Evolutionary conservation across 257 asterid genomes (phyloP).

Genomic region (Gynochthodes officinalis): DNA sequence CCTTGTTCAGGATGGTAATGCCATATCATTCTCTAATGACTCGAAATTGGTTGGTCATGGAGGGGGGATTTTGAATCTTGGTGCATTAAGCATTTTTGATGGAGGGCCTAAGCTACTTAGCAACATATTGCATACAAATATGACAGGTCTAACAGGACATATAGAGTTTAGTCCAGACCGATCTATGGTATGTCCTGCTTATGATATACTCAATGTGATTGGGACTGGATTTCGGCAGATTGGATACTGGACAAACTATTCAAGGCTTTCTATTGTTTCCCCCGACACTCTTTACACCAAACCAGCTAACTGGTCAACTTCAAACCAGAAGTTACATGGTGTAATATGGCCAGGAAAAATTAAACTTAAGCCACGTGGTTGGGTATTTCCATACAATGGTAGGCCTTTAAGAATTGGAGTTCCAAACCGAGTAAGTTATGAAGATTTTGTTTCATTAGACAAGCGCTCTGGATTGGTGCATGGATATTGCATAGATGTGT

Average conservation of each 20-base stretch:
- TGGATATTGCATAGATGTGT: constrained; percentile 76
- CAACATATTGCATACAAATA: constrained; percentile 47
- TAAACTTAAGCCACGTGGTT: constrained; percentile 60
- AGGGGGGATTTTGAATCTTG: constrained; percentile 50
- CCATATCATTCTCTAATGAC: constrained; percentile 53
- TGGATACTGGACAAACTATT: constrained; percentile 83
- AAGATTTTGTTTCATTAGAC: constrained; percentile 41
- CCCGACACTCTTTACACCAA: constrained; percentile 57
- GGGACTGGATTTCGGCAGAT: constrained; percentile 47
- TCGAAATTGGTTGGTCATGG: constrained; percentile 35
- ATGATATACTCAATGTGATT: constrained; percentile 63
- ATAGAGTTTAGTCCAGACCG: constrained; percentile 47
- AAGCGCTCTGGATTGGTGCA: constrained; percentile 27
- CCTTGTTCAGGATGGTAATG: constrained; percentile 45
- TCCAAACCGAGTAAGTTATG: constrained; percentile 63
- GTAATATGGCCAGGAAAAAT: constrained; percentile 78
- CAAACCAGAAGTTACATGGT: constrained; percentile 40
- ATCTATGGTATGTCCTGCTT: constrained; percentile 52
- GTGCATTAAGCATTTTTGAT: constrained; percentile 56
- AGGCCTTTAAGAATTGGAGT: constrained; percentile 64
- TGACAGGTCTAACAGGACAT: constrained; percentile 66
- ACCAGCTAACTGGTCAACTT: constrained; percentile 48
- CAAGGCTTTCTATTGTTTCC: constrained; percentile 67
- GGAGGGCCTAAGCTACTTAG: constrained; percentile 52
- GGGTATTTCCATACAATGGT: constrained; percentile 73